These are phyloP conservation scores for Xylaria sp. DNA, from an alignment of 2,329 filamentous ascomycete species.

Conservation along the genomic window DNA sequence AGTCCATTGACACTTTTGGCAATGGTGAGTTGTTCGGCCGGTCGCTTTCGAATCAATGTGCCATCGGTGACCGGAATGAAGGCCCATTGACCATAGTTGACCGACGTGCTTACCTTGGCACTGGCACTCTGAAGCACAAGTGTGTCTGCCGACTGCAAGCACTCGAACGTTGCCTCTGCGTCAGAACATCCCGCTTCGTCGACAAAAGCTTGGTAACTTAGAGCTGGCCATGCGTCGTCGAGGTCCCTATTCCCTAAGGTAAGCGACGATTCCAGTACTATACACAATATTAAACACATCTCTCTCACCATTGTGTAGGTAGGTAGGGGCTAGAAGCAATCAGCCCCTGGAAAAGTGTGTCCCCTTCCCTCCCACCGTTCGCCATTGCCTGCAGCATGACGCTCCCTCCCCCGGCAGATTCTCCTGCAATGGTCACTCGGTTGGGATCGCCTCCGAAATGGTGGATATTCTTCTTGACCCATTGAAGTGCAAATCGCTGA, in stretches of 20 bases:
- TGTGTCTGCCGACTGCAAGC: conserved; percentile 51
- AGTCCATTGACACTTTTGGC: conserved; percentile 50
- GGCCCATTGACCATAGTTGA: conserved; percentile 49
- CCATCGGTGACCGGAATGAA: conserved; percentile 55
- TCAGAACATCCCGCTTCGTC: conserved; percentile 50
- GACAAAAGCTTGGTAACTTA: conserved; percentile 51
- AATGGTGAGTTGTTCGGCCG: conserved; percentile 46
- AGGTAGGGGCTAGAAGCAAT: conserved; percentile 61
- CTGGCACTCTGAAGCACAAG: conserved; percentile 52
- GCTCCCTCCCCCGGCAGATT: conserved; percentile 64
- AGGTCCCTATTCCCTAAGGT: conserved; percentile 44
- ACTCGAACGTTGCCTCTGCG: conserved; percentile 49
- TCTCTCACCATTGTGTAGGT: conserved; percentile 61
- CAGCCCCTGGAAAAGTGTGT: conserved; percentile 58
- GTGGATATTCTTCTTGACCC: conserved; percentile 63
- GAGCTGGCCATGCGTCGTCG: conserved; percentile 48
- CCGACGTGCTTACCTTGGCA: conserved; percentile 45
- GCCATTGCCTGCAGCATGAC: conserved; percentile 61
- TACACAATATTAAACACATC: neutral
- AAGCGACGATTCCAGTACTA: conserved; percentile 1
- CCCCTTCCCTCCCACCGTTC: conserved; percentile 56
- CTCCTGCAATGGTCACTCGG: conserved; percentile 65
- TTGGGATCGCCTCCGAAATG: conserved; percentile 63
- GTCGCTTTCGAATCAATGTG: conserved; percentile 48
- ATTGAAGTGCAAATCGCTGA: conserved; percentile 61